These are phyloP conservation scores for Luzula sylvatica DNA, from an alignment of 176 grass and related monocot species.

Conservation along the genomic window DNA sequence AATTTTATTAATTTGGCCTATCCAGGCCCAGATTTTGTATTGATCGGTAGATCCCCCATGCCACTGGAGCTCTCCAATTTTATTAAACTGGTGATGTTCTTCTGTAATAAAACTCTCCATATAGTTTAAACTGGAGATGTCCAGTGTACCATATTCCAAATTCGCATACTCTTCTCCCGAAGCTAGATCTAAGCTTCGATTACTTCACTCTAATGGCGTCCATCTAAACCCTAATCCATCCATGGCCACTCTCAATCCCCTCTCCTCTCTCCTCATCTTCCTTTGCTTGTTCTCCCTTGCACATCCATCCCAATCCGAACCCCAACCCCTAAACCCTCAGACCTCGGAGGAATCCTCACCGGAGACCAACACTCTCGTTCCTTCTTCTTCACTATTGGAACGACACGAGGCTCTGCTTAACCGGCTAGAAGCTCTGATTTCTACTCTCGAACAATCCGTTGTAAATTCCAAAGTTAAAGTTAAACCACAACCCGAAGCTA, in stretches of 20 bases:
- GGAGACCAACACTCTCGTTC: neutral
- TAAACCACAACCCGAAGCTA: constrained; percentile 31
- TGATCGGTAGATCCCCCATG: no score
- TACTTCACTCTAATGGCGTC: no score
- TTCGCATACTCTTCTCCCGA: no score
- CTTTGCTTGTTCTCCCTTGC: neutral
- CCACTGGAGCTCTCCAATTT: no score
- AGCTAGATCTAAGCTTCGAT: no score
- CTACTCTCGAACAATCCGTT: constrained; percentile 28
- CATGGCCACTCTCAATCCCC: constrained; percentile 28
- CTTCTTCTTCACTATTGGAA: constrained; percentile 20
- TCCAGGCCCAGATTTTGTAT: no score
- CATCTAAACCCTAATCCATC: no score
- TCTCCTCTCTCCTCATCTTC: constrained; percentile 21
- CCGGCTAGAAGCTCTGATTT: constrained; percentile 46
- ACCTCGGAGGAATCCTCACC: neutral
- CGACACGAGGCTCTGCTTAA: constrained; percentile 36
- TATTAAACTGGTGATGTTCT: no score
- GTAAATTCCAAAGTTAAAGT: constrained; percentile 10
- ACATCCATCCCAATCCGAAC: neutral
- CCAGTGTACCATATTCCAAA: no score
- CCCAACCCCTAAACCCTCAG: constrained; percentile 6
- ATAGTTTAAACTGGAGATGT: no score
- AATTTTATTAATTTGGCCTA: no score
- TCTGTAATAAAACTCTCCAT: no score